These are phyloP conservation scores for Hypomontagnella monticulosa DNA, from an alignment of 495 filamentous ascomycete species.

Conservation along the genomic window DNA sequence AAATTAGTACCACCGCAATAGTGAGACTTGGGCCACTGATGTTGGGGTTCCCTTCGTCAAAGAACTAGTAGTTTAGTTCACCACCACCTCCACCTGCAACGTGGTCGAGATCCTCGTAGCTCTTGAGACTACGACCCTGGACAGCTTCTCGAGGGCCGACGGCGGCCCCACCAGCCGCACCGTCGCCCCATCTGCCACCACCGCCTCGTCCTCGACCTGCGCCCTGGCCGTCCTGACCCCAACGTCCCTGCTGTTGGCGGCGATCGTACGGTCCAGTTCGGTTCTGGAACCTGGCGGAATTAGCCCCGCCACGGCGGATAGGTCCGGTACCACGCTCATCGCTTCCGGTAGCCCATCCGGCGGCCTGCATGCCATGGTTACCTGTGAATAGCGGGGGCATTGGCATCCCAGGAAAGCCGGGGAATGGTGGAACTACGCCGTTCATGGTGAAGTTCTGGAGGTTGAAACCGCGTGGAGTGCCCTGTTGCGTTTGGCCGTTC, in stretches of 20 bases:
- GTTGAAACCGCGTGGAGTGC: conserved; percentile 92
- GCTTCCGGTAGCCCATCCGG: conserved; percentile 57
- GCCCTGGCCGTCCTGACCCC: conserved; percentile 49
- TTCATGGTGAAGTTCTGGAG: conserved; percentile 70
- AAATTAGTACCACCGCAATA: neutral
- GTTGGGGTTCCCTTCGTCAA: neutral
- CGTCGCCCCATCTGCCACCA: conserved; percentile 69
- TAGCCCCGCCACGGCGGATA: conserved; percentile 57
- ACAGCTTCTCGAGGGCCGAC: conserved; percentile 87
- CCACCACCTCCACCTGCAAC: conserved; percentile 65
- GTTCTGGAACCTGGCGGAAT: conserved; percentile 55
- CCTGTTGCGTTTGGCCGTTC: conserved; percentile 76
- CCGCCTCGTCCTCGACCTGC: conserved; percentile 59
- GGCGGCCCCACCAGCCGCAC: conserved; percentile 70
- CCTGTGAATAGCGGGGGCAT: conserved; percentile 66
- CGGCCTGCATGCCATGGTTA: conserved; percentile 54
- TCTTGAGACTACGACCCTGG: conserved; percentile 88
- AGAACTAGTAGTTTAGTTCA: conserved; percentile 67
- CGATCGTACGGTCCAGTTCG: conserved; percentile 61
- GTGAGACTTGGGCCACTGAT: neutral
- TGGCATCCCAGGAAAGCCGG: conserved; percentile 56
- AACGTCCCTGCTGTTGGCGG: conserved; percentile 55
- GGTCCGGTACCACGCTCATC: conserved; percentile 60
- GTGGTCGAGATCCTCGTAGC: conserved; percentile 96
- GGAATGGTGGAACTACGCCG: conserved; percentile 64